phyloP scores from a whole-genome alignment of 805 yeast species.

The Starmerella vaccinii region DNA sequence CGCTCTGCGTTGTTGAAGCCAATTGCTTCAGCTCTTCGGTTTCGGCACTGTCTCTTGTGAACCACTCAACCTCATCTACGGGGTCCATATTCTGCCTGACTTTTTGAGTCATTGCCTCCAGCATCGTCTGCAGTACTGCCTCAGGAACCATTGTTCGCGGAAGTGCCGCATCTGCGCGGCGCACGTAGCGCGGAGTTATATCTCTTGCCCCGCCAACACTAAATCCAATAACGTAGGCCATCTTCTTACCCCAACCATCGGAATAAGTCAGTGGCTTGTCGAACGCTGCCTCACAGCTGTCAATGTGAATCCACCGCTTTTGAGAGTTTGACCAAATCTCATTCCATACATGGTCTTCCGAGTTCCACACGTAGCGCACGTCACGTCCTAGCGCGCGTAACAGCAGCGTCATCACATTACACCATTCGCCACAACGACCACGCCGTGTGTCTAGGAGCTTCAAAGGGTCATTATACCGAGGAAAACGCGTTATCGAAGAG shows the following conservation, averaged over 20 bases:
- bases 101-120: slow-evolving; percentile 29
- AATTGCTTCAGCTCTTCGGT: slow-evolving; percentile 26
- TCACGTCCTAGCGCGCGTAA: slow-evolving; percentile 55
- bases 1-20: background rate
- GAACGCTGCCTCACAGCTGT: slow-evolving; percentile 76
- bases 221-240: slow-evolving; percentile 78
- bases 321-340: slow-evolving; percentile 60
- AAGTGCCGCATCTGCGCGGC: slow-evolving; percentile 34
- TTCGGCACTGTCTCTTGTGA: slow-evolving; percentile 23
- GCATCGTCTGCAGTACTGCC: slow-evolving; percentile 18
- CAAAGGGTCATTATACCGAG: slow-evolving; percentile 63
- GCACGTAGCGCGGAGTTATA: slow-evolving; percentile 58
- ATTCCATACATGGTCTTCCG: slow-evolving; percentile 93
- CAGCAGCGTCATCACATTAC: slow-evolving; percentile 65
- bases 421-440: slow-evolving; percentile 97
- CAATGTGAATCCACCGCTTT: slow-evolving; percentile 72
- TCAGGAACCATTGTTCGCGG: slow-evolving; percentile 43
- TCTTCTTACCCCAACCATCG: slow-evolving; percentile 83
- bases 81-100: slow-evolving; percentile 12
- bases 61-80: slow-evolving; percentile 22
- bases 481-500: slow-evolving; percentile 43
- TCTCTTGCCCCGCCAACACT: slow-evolving; percentile 52
- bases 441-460: slow-evolving; percentile 48
- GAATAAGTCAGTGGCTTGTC: slow-evolving; percentile 72
- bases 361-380: slow-evolving; percentile 71